Base-by-base conservation (phyloP, 2,329 filamentous ascomycete species). In the Elsinoe perseae region DNA sequence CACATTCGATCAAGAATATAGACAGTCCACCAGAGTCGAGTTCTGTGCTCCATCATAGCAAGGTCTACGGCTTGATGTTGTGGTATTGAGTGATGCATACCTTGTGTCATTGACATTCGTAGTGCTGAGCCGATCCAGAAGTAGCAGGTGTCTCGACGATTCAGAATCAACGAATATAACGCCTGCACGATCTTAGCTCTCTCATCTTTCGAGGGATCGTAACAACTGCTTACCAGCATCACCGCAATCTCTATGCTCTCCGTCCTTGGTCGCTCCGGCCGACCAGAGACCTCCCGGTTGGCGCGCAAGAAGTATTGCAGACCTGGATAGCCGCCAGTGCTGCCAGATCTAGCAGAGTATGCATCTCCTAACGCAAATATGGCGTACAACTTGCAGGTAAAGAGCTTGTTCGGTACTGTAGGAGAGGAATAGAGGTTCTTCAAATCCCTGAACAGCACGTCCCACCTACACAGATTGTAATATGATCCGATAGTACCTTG, bases 331-430 rank as follows among this genome's bases (percentile, higher is more conserved):
- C 66, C 18, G 7, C 56, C 54, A 62, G 8, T 63, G 57, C 1
- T 69, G 57, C 61, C 68, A 2, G 70, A 68, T n/a, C 73, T 64
- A 0, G 69, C 71, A 0, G 75, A 75, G 27, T 75, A 77, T 28
- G 73, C 69, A 57, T 77, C 74, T 0, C 75, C 75, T 4, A 77
- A 66, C 0, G 75, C 75, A 58, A 77, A 75, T 2, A 77, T 43
- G 0, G 71, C 73, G 65, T 72, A 74, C 0, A 77, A 56, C 44
- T 75, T 75, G 59, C 72, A 73, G 10, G 66, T 68, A 0, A 68
- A 57, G 0, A 74, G 58, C 0, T 66, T 64, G 36, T 70, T 68
- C 4, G 64, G 66, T 9, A 66, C 68, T 5, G 64, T 60, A 1
- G 67, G 65, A 34, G 71, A 68, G 50, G 67, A 63, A n/a, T 74